Evolutionary conservation across 2,329 filamentous ascomycete genomes (phyloP), one percentile per base, ranked within the genome.

Genomic region (Penicillium sp.): DNA sequence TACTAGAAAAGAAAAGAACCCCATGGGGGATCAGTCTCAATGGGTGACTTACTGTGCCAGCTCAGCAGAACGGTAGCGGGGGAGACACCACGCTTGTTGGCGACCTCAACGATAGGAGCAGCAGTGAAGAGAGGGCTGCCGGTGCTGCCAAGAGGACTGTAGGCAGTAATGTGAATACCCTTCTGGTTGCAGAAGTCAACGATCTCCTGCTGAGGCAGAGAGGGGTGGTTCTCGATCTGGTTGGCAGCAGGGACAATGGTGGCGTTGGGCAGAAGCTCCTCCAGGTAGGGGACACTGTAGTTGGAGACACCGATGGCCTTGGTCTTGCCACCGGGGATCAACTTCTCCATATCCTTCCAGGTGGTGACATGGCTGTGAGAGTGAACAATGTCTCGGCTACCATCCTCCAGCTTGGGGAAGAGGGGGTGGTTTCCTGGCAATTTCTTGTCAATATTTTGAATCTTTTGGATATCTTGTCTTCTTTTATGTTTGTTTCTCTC

Each of bases 181-280:
- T 78, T 77, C 26, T 73, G 63, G 44, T 77, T 73, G 66, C 81
- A 82, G 64, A 78, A 81, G 46, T 79, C 73, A 24, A 83, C 68
- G 60, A 80, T 79, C 50, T 81, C 77, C 53, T 76, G 71, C 62
- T 85, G 83, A 31, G 80, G 83, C 13, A 85, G 72, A 42, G 91
- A 90, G 0, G 90, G 89, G 73, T 94, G 88, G 67, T 84, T 87
- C 77, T 93, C 90, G 67, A 93, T 89, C 79, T 94, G 90, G 76
- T 93, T 92, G 58, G 89, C 82, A 6, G 83, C 86, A 0, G 90
- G 90, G 3, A 77, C 69, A 56, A 88, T 70, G 62, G 81, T 82
- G 47, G 86, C 86, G 5, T 85, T 84, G 68, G 72, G 60, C 21
- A 84, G 74, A 18, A 87, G 75, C 51, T 81, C 70, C 63, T 86